phyloP scores from a whole-genome alignment of 495 filamentous ascomycete genomes.

The Neurospora terricola region DNA sequence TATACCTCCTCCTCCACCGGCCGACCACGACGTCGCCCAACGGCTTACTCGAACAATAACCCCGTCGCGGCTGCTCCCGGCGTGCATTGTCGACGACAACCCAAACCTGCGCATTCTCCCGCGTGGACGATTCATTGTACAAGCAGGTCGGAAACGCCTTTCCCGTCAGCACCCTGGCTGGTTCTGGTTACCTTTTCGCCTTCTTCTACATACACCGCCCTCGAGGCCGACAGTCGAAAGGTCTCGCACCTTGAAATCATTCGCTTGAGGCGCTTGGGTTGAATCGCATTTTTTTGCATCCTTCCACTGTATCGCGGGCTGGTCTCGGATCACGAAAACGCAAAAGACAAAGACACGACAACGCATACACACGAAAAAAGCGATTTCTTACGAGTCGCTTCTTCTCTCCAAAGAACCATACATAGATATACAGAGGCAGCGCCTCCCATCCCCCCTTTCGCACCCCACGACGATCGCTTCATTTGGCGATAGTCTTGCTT shows the following conservation, averaged over 20 bases:
- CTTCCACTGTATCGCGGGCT: slow-evolving; percentile 26
- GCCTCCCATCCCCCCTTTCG: slow-evolving; percentile 2
- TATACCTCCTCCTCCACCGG: slow-evolving; percentile 1
- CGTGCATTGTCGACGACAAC: slow-evolving; percentile 17
- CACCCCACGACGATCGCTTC: slow-evolving; percentile 8
- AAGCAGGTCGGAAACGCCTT: slow-evolving; percentile 4
- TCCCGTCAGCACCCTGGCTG: background rate
- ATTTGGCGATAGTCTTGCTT: slow-evolving; percentile 1
- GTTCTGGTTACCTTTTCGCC: background rate
- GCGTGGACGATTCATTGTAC: slow-evolving; percentile 14
- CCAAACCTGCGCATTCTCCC: slow-evolving; percentile 5
- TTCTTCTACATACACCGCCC: background rate
- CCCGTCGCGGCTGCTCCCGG: background rate
- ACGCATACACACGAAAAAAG: background rate
- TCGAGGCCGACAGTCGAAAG: slow-evolving; percentile 2
- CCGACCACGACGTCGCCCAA: background rate
- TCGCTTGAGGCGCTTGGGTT: slow-evolving; percentile 24
- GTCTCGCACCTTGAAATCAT: slow-evolving; percentile 7
- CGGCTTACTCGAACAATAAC: background rate
- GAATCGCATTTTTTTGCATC: slow-evolving; percentile 4
- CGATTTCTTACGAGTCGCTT: background rate
- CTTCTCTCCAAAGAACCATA: background rate
- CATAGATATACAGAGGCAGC: slow-evolving; percentile 8
- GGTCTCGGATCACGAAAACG: slow-evolving; percentile 19
- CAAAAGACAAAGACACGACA: slow-evolving; percentile 4